Conservation (phyloP, 225 moss, liverwort and hornwort genomes). For the Antitrichia curtipendula region DNA sequence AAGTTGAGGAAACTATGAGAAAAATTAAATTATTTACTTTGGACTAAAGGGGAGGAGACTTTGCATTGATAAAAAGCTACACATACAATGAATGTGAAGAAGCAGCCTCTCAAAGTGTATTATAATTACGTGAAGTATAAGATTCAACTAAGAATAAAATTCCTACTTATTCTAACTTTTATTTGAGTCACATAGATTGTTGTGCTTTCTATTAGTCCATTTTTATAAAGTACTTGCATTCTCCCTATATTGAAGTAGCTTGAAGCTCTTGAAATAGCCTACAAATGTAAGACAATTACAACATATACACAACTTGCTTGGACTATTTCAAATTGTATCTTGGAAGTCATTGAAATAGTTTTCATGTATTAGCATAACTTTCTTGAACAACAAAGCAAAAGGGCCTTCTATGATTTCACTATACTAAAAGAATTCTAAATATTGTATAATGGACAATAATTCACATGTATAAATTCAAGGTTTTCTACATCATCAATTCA, state of each 20-base stretch:
- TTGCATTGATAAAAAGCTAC: neutral
- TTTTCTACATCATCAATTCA: neutral
- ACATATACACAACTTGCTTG: neutral
- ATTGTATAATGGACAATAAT: accelerated
- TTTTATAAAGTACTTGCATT: neutral
- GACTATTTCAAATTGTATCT: neutral
- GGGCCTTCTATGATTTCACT: neutral
- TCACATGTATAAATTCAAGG: neutral
- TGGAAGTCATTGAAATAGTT: neutral
- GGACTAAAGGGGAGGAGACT: neutral
- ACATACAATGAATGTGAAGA: neutral
- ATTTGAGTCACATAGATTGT: neutral
- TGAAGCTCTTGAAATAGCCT: neutral
- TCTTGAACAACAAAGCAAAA: accelerated
- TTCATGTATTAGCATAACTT: too few relatives aligned
- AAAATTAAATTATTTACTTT: neutral
- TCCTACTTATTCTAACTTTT: neutral
- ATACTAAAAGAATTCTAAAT: neutral
- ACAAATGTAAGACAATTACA: neutral
- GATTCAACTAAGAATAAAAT: neutral
- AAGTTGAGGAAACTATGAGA: neutral
- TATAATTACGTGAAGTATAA: too few relatives aligned
- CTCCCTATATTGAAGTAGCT: neutral
- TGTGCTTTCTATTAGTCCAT: accelerated
- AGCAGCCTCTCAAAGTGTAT: neutral